Conservation (phyloP, 352 stramenopile genomes). For the Globisporangium rhizosaccharum region DNA sequence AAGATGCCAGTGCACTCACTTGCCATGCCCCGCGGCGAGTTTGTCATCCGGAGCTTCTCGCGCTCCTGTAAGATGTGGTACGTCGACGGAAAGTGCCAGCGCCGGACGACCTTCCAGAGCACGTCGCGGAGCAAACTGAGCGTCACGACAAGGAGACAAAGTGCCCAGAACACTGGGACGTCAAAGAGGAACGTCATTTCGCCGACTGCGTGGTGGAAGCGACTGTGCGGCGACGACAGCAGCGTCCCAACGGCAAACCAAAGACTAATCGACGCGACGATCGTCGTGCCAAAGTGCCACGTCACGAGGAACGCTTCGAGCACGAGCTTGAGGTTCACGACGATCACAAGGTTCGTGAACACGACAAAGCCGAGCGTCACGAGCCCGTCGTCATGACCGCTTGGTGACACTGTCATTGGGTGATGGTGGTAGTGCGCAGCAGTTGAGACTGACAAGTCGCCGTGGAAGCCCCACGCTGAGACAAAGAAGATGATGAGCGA, state of each 20-base stretch:
- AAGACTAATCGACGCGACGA: conserved; percentile 44
- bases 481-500: conserved; percentile 81
- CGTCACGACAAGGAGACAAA: conserved; percentile 52
- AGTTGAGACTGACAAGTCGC: conserved; percentile 22
- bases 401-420: conserved; percentile 29
- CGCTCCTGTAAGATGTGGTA: conserved; percentile 81
- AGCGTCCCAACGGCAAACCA: conserved; percentile 68
- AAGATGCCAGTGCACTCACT: conserved; percentile 23
- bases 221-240: conserved; percentile 40
- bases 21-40: conserved; percentile 50
- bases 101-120: conserved; percentile 71
- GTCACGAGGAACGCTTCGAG: conserved; percentile 71
- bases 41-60: conserved; percentile 53
- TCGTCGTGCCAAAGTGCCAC: conserved; percentile 62
- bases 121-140: conserved; percentile 60
- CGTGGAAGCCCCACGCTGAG: conserved; percentile 59
- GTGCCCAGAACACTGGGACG: conserved; percentile 53
- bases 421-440: conserved; percentile 9
- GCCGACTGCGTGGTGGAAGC: conserved; percentile 53
- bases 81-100: conserved; percentile 52
- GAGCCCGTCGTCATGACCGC: conserved; percentile 46
- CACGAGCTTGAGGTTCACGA: conserved; percentile 76
- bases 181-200: conserved; percentile 67
- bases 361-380: conserved; percentile 71
- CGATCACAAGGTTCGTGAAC: conserved; percentile 74